phyloP scores from a whole-genome alignment of 202 grass and related monocot species.

The Carex arenaria region DNA sequence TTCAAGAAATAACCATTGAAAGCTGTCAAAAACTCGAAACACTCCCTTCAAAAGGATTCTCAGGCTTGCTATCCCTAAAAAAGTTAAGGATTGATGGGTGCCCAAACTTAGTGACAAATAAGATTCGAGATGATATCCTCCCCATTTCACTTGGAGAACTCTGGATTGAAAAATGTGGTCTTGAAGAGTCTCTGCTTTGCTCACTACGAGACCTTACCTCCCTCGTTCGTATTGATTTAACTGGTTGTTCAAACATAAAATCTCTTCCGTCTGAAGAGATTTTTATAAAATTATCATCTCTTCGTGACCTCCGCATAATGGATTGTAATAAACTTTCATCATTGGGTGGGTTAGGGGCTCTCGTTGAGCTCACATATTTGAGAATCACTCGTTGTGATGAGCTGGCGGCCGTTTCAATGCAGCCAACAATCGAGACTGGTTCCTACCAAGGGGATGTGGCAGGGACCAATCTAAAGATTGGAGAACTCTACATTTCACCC shows the following conservation, averaged over 20 bases:
- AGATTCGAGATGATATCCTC: not conserved
- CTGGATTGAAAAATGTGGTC: not conserved
- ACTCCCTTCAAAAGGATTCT: not conserved
- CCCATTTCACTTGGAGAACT: slow-evolving; percentile 7
- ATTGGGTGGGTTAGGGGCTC: slow-evolving; percentile 27
- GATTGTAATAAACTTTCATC: slow-evolving; percentile 5
- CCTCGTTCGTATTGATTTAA: not conserved
- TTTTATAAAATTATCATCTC: slow-evolving; percentile 3
- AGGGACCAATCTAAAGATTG: not conserved
- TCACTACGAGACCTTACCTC: slow-evolving; percentile 11
- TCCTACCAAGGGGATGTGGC: not conserved
- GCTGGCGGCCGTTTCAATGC: not conserved
- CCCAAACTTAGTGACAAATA: not conserved
- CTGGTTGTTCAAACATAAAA: not conserved
- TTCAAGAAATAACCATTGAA: not conserved
- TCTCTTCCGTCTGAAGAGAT: slow-evolving; percentile 23
- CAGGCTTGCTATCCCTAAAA: slow-evolving; percentile 8
- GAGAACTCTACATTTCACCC: slow-evolving; percentile 5
- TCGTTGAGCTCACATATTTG: slow-evolving; percentile 17
- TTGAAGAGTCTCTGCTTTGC: not conserved
- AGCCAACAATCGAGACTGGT: not conserved
- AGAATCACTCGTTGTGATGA: not conserved
- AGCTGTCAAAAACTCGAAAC: slow-evolving; percentile 12
- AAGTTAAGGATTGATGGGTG: not conserved
- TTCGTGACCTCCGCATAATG: not conserved